phyloP scores from a whole-genome alignment of 148 eudicot genomes.

The Salicornia ramosissima region DNA sequence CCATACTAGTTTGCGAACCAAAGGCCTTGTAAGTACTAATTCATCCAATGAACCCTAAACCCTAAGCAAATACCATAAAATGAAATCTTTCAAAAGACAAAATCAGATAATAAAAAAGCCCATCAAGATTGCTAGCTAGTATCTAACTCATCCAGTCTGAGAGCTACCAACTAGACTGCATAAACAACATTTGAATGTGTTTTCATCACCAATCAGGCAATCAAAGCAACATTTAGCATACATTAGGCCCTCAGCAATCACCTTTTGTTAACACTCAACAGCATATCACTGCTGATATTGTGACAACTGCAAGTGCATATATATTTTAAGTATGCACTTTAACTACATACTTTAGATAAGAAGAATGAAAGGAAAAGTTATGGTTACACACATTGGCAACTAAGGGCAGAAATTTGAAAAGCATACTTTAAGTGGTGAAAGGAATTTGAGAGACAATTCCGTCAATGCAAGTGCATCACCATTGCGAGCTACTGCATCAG shows the following conservation, averaged over 20 bases:
- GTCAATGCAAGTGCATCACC: conserved; percentile 81
- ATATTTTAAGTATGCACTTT: neutral
- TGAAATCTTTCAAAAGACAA: too few relatives aligned
- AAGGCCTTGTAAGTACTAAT: too few relatives aligned
- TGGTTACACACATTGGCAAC: neutral
- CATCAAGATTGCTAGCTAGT: neutral
- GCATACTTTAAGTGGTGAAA: conserved; percentile 79
- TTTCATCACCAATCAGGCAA: neutral
- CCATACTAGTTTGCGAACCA: too few relatives aligned
- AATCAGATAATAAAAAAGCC: neutral
- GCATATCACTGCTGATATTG: neutral
- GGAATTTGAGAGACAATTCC: conserved; percentile 70
- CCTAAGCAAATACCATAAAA: too few relatives aligned
- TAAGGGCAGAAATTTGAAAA: neutral
- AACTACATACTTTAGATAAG: too few relatives aligned
- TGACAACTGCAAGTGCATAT: too few relatives aligned
- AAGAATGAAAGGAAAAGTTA: neutral
- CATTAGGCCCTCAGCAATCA: neutral
- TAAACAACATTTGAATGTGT: neutral
- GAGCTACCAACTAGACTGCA: neutral
- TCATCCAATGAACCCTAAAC: too few relatives aligned
- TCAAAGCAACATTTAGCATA: too few relatives aligned
- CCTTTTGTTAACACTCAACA: neutral
- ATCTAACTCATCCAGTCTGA: neutral
- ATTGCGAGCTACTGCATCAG: conserved; percentile 68